Conservation (phyloP, 495 filamentous ascomycete species). For the Neurospora sp. region DNA sequence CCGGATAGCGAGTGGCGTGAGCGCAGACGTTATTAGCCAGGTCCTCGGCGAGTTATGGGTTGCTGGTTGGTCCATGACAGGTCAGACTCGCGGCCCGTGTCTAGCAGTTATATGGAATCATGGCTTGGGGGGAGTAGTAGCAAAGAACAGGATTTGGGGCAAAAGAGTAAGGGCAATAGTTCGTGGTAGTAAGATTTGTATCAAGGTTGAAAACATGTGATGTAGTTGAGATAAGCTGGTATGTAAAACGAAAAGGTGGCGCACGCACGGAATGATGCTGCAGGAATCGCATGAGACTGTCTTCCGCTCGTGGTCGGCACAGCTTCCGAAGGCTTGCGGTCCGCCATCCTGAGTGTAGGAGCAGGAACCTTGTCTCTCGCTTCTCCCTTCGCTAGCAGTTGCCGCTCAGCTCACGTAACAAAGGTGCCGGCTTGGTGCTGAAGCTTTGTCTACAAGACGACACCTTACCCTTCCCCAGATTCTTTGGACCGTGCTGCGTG, state of each 20-base stretch:
- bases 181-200: neutral
- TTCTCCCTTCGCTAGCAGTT: neutral
- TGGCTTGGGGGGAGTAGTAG: slow-evolving; percentile 1
- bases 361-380: neutral
- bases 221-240: slow-evolving; percentile 8
- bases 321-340: slow-evolving; percentile 22
- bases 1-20: slow-evolving; percentile 65
- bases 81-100: slow-evolving; percentile 6
- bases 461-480: neutral
- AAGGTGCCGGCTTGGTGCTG: neutral
- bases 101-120: neutral
- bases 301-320: slow-evolving; percentile 25
- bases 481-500: neutral
- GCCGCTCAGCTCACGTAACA: neutral
- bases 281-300: slow-evolving; percentile 34
- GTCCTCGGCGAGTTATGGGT: slow-evolving; percentile 54
- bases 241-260: slow-evolving; percentile 5
- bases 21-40: slow-evolving; percentile 82
- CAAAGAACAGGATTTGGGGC: neutral
- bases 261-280: slow-evolving; percentile 40
- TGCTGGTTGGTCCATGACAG: slow-evolving; percentile 35
- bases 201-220: neutral
- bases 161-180: neutral
- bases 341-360: slow-evolving; percentile 16
- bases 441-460: neutral